Percentiles rank a stretch among this genome's conserved stretches.
phyloP scores from a whole-genome alignment of 1,284 basidiomycete genomes.

The Exsudoporus floridanus region DNA sequence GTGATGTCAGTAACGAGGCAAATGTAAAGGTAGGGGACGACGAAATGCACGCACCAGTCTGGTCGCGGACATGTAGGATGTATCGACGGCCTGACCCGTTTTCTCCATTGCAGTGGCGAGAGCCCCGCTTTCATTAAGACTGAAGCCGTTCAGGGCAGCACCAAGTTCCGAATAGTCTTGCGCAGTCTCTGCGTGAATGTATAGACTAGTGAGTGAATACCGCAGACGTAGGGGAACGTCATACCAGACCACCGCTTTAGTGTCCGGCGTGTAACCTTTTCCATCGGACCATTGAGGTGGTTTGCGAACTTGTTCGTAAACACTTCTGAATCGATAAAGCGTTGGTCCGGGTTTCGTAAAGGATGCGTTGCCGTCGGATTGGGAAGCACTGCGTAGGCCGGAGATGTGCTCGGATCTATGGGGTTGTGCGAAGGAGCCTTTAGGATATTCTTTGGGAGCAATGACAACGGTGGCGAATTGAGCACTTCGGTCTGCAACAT shows the following conservation, averaged over 20 bases:
- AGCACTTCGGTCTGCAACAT: slow-evolving; percentile 76
- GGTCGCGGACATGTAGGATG: slow-evolving; percentile 91
- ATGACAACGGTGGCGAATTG: slow-evolving; percentile 87
- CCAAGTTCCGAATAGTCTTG: slow-evolving; percentile 95
- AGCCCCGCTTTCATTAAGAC: slow-evolving; percentile 76
- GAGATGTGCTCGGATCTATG: slow-evolving; percentile 71
- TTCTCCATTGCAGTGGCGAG: slow-evolving; percentile 84
- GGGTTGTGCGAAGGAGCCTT: slow-evolving; percentile 96
- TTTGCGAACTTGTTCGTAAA: slow-evolving; percentile 97
- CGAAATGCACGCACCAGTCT: slow-evolving; percentile 56
- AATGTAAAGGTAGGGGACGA: slow-evolving; percentile 6
- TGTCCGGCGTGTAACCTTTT: slow-evolving; percentile 90
- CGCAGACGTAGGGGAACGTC: slow-evolving; percentile 20
- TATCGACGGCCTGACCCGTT: slow-evolving; percentile 93
- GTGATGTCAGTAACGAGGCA: slow-evolving; percentile 15
- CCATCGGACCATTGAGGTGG: slow-evolving; percentile 89
- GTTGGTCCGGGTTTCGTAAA: slow-evolving; percentile 84
- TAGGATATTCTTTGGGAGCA: slow-evolving; percentile 92
- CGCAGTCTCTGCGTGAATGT: slow-evolving; percentile 61
- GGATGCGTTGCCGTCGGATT: slow-evolving; percentile 87
- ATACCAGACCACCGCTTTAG: slow-evolving; percentile 92
- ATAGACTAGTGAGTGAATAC: slow-evolving; percentile 5
- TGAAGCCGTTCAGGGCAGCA: slow-evolving; percentile 94
- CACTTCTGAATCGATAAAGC: slow-evolving; percentile 93
- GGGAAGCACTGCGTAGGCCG: slow-evolving; percentile 83